Base-by-base conservation (phyloP, 2,329 filamentous ascomycete genomes). In the Lasiodiplodia hormozganensis region DNA sequence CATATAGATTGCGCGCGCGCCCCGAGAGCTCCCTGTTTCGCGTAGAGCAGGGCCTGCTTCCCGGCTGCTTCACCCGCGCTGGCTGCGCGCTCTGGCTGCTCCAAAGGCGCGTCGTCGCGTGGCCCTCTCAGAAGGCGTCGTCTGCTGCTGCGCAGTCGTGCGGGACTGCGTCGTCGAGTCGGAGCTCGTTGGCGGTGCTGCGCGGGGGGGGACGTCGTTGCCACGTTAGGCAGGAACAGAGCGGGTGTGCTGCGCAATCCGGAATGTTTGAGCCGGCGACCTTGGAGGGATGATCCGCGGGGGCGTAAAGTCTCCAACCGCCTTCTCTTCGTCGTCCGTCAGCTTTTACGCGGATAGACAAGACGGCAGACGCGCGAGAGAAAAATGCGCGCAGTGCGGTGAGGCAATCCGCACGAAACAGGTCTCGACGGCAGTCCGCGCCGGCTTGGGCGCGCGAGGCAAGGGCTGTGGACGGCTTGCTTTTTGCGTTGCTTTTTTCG, bases 1-100 rank as follows among this genome's bases (percentile, higher is more conserved):
- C 65, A 67, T 67, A 38, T 67, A 66, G 64, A 66, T 43, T 43
- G 38, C 53, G 40, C 60, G 60, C 58, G 23, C 58, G 56, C 58
- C 40, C 58, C 40, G 38, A 99, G 87, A 2, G 78, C 79, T 18
- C 85, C 87, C 80, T 99, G 96, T 54, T 92, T 92, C 25, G 84
- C 78, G 79, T 97, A 99, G 8, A 99, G 85, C 65, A 86, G 86
- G 70, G 93, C 88, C 60, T 92, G 90, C 31, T 91, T 82, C 36
- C 38, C 36, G 56, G 56, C 38, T 25, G 38, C 38, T 49, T 43
- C 38, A 31, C n/a, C 40, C 28, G 58, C 40, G 58, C 56, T 62
- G 23, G n/a, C 23, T 18, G 36, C 36, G 56, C 14, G 38, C 36
- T 31, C 21, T 47, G 18, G 18, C 10, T 40, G 56, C 56, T 60